Evolutionary conservation across 2,329 filamentous ascomycete species (phyloP).

Genomic region (Ophiocordyceps camponoti-rufipedis): DNA sequence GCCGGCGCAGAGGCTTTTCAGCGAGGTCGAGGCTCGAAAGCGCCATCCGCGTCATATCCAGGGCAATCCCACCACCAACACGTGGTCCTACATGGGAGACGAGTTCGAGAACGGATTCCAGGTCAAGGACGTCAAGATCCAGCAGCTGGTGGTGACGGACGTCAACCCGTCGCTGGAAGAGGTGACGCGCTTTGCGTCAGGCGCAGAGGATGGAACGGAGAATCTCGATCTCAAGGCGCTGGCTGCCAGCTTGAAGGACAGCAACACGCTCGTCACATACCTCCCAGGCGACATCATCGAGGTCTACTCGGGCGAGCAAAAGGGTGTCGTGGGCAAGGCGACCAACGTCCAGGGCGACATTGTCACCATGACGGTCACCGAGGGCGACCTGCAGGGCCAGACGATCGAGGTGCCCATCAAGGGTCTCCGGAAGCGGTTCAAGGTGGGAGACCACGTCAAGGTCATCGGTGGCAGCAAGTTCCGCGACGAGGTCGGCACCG

Average conservation of each 20-base stretch:
- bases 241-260: slow-evolving; percentile 75
- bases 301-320: slow-evolving; percentile 89
- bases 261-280: slow-evolving; percentile 65
- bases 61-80: slow-evolving; percentile 58
- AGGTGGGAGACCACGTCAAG: slow-evolving; percentile 91
- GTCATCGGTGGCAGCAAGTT: slow-evolving; percentile 93
- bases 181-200: slow-evolving; percentile 81
- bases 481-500: slow-evolving; percentile 89
- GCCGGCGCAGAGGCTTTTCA: slow-evolving; percentile 82
- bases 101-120: slow-evolving; percentile 87
- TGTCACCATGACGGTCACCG: slow-evolving; percentile 68
- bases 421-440: slow-evolving; percentile 82
- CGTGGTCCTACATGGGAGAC: slow-evolving; percentile 73
- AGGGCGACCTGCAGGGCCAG: slow-evolving; percentile 67
- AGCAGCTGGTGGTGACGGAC: slow-evolving; percentile 67
- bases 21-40: slow-evolving; percentile 81
- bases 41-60: slow-evolving; percentile 47
- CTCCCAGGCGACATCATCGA: slow-evolving; percentile 91
- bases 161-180: slow-evolving; percentile 91
- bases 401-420: slow-evolving; percentile 85
- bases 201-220: slow-evolving; percentile 79
- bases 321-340: slow-evolving; percentile 72
- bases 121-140: slow-evolving; percentile 84
- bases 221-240: slow-evolving; percentile 85
- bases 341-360: slow-evolving; percentile 81